Evolutionary conservation across 495 filamentous ascomycete species (phyloP), one percentile per base, ranked within the genome.

Genomic region (Podospora bellae-mahoneyi): DNA sequence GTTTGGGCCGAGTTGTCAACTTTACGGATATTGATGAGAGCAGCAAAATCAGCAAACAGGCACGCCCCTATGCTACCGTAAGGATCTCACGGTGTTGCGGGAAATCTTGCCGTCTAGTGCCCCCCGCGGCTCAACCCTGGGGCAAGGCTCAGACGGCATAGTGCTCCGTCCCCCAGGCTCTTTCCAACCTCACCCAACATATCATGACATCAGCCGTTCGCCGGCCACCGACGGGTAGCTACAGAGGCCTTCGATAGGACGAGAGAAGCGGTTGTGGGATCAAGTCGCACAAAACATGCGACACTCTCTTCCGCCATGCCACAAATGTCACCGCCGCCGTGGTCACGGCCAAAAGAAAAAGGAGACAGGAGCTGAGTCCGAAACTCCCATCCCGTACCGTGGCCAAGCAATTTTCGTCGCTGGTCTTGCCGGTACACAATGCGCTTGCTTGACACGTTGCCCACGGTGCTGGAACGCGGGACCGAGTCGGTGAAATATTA

Each of bases 331-430:
- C 58, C 27, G 61, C 62, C 18, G 63, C 53, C 61, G 18, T 65
- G 64, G 34, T 56, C 60, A 53, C 57, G 57, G 53, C 48, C 55
- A 62, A 64, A 59, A 39, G 10, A 39, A 48, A 66, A 59, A 65
- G 63, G 67, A 44, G 62, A n/a, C 61, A 26, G 30, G 39, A 60
- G 20, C 20, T 28, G 30, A 30, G 26, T 5, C 28, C 61, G 26
- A 20, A 63, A 16, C 16, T 23, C 23, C 67, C 55, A 39, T 53
- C 62, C 56, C 62, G 62, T 68, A 67, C 34, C 61, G 28, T 20
- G 32, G 54, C 62, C 66, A 68, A 64, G 63, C 54, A 48, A 60
- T 68, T 68, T 64, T 54, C 64, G 59, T 28, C n/a, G 27, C 27
- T 60, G 61, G 61, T n/a, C 30, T 63, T 7, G 61, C 32, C 30